Base-by-base conservation (phyloP, 371 early-diverging fungal genomes). In the Apophysomyces elegans region DNA sequence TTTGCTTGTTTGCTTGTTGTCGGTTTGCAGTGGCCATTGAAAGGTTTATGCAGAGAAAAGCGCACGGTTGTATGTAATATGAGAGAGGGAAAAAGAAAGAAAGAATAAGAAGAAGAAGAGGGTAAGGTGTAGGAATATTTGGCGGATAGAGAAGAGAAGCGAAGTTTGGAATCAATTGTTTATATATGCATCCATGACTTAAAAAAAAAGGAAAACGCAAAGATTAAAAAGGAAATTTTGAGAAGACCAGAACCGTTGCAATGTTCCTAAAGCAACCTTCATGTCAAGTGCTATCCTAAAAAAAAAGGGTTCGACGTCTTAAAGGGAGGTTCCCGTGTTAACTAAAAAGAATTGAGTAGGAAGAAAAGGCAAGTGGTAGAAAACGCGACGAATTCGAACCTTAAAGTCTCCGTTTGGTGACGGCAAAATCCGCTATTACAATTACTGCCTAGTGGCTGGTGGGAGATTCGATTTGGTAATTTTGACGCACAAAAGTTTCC, bases 271-370 rank as follows among this genome's bases (percentile, higher is more conserved):
- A 50, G 9, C 54, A 50, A n/a, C 35, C 54, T 50, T 50, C 54
- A 21, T 50, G 54, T 50, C 54, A 50, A 50, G 21, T 50, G 54
- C 54, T 50, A 50, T 50, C 54, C 54, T 50, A 50, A 50, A 50
- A 50, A 50, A 50, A 50, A 50, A 50, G 54, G 54, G 54, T 26
- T 50, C 21, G 54, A 16, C 21, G 54, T 50, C 54, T 50, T 3
- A 21, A 50, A 50, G 54, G 54, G 21, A 41, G 41, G 47, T 8
- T 50, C 21, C 54, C 21, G 21, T 50, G 54, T 50, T 50, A 50
- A 16, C 21, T 21, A 50, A 50, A 50, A 50, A 21, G 32, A 26
- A 26, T 26, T 26, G 32, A 26, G 2, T 26, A 26, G 46, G 16
- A 13, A 45, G 54, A 50, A 5, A 7, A 21, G 21, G 54, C 16